Percentiles rank a stretch among this genome's conserved stretches.
Conservation (phyloP, 805 yeast genomes). For the Trichomonascus vanleenenianus region DNA sequence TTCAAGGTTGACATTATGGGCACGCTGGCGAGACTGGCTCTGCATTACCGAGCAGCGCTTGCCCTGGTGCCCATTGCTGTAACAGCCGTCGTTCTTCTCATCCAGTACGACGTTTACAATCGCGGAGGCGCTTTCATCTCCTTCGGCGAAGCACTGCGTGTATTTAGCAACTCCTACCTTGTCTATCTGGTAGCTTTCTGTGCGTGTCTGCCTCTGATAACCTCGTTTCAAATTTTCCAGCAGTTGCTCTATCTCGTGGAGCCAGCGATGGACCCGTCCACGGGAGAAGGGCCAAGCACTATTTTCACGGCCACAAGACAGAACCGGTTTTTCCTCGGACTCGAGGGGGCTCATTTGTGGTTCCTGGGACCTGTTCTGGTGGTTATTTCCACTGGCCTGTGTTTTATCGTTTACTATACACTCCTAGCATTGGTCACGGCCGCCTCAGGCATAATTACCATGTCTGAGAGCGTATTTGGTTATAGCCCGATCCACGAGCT, state of each 20-base stretch:
- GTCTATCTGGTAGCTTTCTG: slow-evolving; percentile 26
- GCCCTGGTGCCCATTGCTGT: slow-evolving; percentile 64
- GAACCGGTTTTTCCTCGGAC: slow-evolving; percentile 44
- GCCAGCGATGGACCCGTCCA: slow-evolving; percentile 37
- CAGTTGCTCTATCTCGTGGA: slow-evolving; percentile 32
- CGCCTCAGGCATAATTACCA: slow-evolving; percentile 1
- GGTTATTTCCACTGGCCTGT: slow-evolving; percentile 36
- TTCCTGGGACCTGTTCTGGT: slow-evolving; percentile 53
- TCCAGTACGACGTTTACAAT: slow-evolving; percentile 47
- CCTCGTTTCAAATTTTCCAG: slow-evolving; percentile 18
- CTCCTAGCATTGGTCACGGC: background rate
- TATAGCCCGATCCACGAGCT: background rate
- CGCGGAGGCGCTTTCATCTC: slow-evolving; percentile 34
- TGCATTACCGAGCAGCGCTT: slow-evolving; percentile 69
- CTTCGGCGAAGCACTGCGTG: slow-evolving; percentile 40
- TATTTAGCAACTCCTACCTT: slow-evolving; percentile 28
- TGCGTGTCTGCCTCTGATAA: slow-evolving; percentile 17
- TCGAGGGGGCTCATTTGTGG: slow-evolving; percentile 48
- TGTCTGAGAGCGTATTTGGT: background rate
- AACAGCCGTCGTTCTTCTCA: slow-evolving; percentile 40
- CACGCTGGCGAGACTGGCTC: slow-evolving; percentile 59
- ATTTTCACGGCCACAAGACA: slow-evolving; percentile 18
- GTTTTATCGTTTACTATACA: slow-evolving; percentile 1
- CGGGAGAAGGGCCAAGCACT: slow-evolving; percentile 22
- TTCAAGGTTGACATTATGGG: slow-evolving; percentile 41